These are phyloP conservation scores for Solanum hybrid DNA, from an alignment of 305 asterid genomes.

Conservation along the genomic window DNA sequence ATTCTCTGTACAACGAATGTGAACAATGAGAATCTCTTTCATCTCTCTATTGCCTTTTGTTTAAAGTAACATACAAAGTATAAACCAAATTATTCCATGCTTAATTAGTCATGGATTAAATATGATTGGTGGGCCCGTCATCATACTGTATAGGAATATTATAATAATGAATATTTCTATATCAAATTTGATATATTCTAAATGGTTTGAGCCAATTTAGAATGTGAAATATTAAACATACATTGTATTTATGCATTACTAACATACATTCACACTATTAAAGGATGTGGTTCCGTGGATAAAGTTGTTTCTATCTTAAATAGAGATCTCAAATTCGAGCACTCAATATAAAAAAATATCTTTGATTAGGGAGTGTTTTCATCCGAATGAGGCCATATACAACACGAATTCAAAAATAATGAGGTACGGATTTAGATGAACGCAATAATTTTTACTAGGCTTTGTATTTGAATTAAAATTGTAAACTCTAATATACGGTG, in stretches of 20 bases:
- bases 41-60: background rate
- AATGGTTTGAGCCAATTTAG: too few species aligned
- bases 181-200: background rate
- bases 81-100: background rate
- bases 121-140: background rate
- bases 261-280: too few species aligned
- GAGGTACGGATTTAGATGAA: background rate
- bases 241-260: background rate
- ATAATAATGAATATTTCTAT: too few species aligned
- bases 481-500: background rate
- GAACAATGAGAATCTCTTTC: background rate
- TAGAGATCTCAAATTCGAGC: background rate
- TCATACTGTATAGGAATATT: background rate
- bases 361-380: too few species aligned
- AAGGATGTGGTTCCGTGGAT: too few species aligned
- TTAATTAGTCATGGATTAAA: background rate
- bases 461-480: background rate
- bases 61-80: background rate
- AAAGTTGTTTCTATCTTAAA: too few species aligned
- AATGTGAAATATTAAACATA: background rate
- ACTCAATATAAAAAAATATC: too few species aligned
- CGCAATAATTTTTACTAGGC: background rate
- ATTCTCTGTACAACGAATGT: slow-evolving; percentile 5
- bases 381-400: background rate
- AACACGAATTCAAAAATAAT: background rate